Evolutionary conservation across 139 green algal species (phyloP).

Genomic region (Tetratostichococcus sp.): DNA sequence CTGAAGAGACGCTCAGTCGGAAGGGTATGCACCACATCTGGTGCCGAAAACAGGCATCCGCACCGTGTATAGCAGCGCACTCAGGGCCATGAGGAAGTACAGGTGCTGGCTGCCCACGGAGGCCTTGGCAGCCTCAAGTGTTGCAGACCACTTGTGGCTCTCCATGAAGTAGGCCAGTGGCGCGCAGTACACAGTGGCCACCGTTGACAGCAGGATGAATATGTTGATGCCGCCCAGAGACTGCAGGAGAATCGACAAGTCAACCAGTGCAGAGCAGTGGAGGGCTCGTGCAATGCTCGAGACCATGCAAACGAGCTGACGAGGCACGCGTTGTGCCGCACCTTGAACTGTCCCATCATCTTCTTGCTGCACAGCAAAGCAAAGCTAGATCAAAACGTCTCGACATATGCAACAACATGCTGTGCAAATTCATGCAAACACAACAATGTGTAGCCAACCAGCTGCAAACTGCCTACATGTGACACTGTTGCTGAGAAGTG

Average conservation of each 20-base stretch:
- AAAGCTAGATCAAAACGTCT: not conserved
- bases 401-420: too few species aligned
- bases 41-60: too few species aligned
- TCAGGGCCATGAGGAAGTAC: slow-evolving; percentile 53
- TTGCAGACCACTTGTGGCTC: slow-evolving; percentile 36
- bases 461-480: too few species aligned
- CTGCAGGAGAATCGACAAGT: slow-evolving; percentile 37
- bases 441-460: too few species aligned
- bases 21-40: not conserved
- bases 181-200: slow-evolving; percentile 71
- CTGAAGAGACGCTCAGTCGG: too few species aligned
- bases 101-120: slow-evolving; percentile 47
- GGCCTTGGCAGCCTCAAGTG: slow-evolving; percentile 42
- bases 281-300: too few species aligned
- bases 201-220: slow-evolving; percentile 84
- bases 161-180: slow-evolving; percentile 67
- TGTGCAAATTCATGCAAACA: too few species aligned
- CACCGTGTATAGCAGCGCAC: slow-evolving; percentile 85
- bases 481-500: too few species aligned
- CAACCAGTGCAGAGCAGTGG: too few species aligned
- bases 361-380: not conserved
- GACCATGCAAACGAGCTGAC: too few species aligned
- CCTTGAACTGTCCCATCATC: not conserved
- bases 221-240: slow-evolving; percentile 92
- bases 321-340: not conserved